Conservation (phyloP, 2,329 filamentous ascomycete species). For the Ascocoryne sarcoides region DNA sequence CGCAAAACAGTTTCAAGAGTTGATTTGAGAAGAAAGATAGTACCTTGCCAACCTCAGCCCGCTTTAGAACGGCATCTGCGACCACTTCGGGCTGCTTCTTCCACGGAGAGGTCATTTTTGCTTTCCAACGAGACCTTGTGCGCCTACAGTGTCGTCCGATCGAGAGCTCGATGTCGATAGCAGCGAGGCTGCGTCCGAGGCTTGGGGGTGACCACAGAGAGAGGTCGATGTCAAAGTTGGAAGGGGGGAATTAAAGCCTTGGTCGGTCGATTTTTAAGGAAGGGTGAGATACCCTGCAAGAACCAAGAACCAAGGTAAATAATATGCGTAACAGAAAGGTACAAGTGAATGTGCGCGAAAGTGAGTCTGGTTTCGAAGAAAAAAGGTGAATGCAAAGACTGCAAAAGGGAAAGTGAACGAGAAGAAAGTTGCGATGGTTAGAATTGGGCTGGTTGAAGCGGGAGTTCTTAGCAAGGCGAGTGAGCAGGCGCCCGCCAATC, state of each 20-base stretch:
- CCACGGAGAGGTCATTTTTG: constrained; percentile 49
- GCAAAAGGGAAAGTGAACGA: not conserved
- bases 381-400: not conserved
- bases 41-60: constrained; percentile 70
- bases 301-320: no score
- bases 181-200: not conserved
- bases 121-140: not conserved
- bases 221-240: not conserved
- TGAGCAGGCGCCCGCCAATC: not conserved
- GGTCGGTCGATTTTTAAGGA: not conserved
- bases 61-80: constrained; percentile 60
- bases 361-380: not conserved
- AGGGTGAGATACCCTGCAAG: not conserved
- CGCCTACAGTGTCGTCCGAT: not conserved
- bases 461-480: not conserved
- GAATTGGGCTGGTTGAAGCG: not conserved
- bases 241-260: not conserved
- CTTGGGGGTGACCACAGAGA: not conserved
- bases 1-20: not conserved
- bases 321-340: no score
- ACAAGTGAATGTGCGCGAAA: not conserved
- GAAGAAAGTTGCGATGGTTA: not conserved
- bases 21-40: constrained; percentile 9
- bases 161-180: not conserved
- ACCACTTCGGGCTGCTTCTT: constrained; percentile 56